Conservation (phyloP, 2,329 filamentous ascomycete genomes). For the Pseudocercospora fijiensis region DNA sequence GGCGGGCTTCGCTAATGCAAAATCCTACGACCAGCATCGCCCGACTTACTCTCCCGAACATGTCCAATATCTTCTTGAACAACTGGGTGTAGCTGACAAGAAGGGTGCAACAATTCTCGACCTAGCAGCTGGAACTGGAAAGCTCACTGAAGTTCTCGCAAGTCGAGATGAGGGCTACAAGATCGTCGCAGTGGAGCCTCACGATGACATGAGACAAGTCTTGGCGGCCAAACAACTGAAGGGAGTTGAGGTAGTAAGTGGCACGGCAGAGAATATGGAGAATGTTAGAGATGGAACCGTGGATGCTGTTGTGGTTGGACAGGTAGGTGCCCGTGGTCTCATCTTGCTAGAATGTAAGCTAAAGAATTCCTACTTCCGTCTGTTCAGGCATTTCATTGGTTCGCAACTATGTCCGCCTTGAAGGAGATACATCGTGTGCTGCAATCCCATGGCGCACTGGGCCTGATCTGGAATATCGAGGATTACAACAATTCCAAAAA, state of each 20-base stretch:
- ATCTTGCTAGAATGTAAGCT: conserved; percentile 11
- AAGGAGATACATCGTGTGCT: conserved; percentile 67
- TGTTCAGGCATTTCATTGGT: conserved; percentile 54
- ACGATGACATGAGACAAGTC: conserved; percentile 63
- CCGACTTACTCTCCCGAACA: conserved; percentile 64
- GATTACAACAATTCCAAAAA: conserved; percentile 59
- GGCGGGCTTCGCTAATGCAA: conserved; percentile 62
- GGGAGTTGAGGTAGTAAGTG: conserved; percentile 57
- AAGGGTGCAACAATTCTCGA: conserved; percentile 57
- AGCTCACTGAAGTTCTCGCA: conserved; percentile 65
- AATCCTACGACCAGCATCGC: conserved; percentile 65
- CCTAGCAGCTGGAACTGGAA: conserved; percentile 67
- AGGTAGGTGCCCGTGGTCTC: conserved; percentile 53
- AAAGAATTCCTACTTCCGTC: conserved; percentile 6
- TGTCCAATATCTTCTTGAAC: conserved; percentile 58
- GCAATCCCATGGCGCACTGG: conserved; percentile 59
- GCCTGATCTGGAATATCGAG: conserved; percentile 63
- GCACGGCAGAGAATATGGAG: conserved; percentile 59
- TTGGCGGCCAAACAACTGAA: conserved; percentile 59
- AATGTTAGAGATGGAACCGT: conserved; percentile 57
- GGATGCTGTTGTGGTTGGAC: conserved; percentile 66
- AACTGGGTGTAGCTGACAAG: conserved; percentile 52
- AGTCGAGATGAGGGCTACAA: conserved; percentile 59
- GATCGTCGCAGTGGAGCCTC: conserved; percentile 64
- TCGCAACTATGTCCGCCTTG: conserved; percentile 63